These are phyloP conservation scores for Angomonas ambiguus DNA, from an alignment of 208 protist genomes.

Conservation along the genomic window DNA sequence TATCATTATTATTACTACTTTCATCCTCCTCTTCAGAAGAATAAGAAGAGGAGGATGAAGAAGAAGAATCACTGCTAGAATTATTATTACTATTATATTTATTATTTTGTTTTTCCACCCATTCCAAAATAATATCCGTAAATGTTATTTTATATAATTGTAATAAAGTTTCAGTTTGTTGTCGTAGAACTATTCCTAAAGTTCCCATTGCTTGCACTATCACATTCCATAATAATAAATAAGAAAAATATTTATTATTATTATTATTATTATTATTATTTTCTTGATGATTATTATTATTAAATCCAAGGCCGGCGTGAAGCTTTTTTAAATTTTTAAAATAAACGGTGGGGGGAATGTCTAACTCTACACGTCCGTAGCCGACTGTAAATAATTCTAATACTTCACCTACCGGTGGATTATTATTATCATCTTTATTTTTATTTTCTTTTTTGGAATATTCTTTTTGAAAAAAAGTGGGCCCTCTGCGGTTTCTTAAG, in stretches of 20 bases:
- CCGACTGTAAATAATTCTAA: neutral
- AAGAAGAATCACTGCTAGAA: neutral
- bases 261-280: too few relatives aligned
- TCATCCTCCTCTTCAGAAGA: neutral
- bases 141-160: conserved; percentile 1
- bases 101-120: too few relatives aligned
- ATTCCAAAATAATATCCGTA: neutral
- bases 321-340: neutral
- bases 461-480: neutral
- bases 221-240: conserved; percentile 3
- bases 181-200: neutral
- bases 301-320: neutral
- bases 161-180: neutral
- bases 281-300: neutral
- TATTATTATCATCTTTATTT: neutral
- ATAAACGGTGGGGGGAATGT: neutral
- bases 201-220: neutral
- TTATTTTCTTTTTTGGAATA: too few relatives aligned
- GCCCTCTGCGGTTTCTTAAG: neutral
- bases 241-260: conserved; percentile 4
- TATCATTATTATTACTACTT: neutral
- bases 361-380: neutral
- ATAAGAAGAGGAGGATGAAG: neutral
- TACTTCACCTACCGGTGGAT: neutral
- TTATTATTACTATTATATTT: too few relatives aligned